Conservation (phyloP, 2,329 filamentous ascomycete species). For the Fusarium haematococcum region DNA sequence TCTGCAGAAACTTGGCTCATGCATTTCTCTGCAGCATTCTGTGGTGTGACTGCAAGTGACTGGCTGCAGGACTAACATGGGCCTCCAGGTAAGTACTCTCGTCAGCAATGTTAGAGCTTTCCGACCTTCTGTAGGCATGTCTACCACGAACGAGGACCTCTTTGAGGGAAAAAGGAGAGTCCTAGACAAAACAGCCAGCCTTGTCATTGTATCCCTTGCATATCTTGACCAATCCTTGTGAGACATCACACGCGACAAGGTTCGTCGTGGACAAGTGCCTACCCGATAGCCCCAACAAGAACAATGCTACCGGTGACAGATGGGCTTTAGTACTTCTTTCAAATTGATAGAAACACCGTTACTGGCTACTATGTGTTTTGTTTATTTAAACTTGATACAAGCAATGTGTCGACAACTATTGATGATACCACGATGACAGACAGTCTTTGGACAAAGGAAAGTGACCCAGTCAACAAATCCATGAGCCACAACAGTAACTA, state of each 20-base stretch:
- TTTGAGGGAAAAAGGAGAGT: constrained; percentile 57
- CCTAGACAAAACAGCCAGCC: constrained; percentile 54
- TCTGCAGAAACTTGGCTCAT: background rate
- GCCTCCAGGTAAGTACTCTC: background rate
- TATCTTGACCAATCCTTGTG: constrained; percentile 66
- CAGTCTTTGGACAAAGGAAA: background rate
- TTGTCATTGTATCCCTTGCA: constrained; percentile 42
- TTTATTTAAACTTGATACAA: background rate
- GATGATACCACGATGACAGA: no score
- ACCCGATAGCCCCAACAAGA: background rate
- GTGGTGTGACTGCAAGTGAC: background rate
- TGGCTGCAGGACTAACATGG: background rate
- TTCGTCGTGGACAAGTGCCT: background rate
- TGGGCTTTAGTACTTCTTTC: background rate
- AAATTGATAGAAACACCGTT: background rate
- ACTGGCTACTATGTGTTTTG: constrained; percentile 49
- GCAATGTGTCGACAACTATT: background rate
- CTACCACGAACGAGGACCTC: constrained; percentile 60
- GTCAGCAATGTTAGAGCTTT: background rate
- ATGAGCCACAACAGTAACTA: accelerated
- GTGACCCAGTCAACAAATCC: background rate
- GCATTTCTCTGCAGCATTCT: background rate
- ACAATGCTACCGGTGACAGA: background rate
- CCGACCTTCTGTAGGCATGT: background rate
- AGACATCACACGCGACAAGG: constrained; percentile 40